Conservation (phyloP, 2,329 filamentous ascomycete species). For the Sporothrix pallida region DNA sequence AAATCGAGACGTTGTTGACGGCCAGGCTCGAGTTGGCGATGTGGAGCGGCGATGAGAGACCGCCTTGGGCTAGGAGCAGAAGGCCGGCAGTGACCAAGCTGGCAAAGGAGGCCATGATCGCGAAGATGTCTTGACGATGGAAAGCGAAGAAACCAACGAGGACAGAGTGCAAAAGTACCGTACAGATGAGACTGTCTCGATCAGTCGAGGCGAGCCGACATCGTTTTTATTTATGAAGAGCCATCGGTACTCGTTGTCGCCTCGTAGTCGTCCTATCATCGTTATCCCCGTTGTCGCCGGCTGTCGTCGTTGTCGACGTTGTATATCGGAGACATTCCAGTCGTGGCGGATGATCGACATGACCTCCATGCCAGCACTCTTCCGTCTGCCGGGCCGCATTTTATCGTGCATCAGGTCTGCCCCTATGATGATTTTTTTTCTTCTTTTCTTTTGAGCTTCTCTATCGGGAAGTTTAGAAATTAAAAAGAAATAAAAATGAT, state of each 20-base stretch:
- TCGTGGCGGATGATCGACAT: neutral
- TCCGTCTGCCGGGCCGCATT: neutral
- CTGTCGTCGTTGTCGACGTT: neutral
- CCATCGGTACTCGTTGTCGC: neutral
- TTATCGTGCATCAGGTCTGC: neutral
- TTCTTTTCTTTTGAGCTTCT: neutral
- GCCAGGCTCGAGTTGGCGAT: neutral
- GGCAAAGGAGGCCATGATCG: slow-evolving; percentile 14
- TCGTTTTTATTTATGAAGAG: no score
- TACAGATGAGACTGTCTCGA: neutral
- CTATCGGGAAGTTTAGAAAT: neutral
- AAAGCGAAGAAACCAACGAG: neutral
- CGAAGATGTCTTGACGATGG: neutral
- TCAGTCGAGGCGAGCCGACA: neutral
- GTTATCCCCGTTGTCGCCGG: neutral
- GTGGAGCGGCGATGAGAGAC: neutral
- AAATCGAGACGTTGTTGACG: neutral
- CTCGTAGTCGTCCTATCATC: neutral
- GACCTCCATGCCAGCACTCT: neutral
- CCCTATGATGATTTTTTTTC: neutral
- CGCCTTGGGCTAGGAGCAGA: neutral
- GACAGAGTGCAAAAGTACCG: neutral
- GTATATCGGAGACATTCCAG: slow-evolving; percentile 2
- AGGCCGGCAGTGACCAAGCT: neutral
- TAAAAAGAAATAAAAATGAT: neutral